Evolutionary conservation across 2,329 filamentous ascomycete genomes (phyloP).

Genomic region (Aspergillus fumigatiaffinis): DNA sequence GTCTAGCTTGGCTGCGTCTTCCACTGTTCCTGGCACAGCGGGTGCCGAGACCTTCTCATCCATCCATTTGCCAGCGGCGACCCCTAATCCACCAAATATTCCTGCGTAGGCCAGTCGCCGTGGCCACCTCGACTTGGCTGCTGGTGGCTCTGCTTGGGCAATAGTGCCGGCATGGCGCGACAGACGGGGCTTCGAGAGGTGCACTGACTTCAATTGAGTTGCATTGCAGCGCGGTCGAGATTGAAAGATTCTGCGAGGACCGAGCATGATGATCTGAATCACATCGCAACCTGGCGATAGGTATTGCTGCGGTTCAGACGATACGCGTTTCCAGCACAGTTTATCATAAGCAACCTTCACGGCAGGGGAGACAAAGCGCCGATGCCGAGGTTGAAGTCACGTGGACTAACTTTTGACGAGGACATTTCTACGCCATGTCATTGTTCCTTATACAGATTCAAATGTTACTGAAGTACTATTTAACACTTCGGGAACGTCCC

Average conservation of each 20-base stretch:
- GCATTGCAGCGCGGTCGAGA: constrained; percentile 14
- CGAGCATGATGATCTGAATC: constrained; percentile 22
- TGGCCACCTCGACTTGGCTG: constrained; percentile 27
- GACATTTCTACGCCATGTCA: background rate
- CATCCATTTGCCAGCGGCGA: constrained; percentile 21
- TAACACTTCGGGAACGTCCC: background rate
- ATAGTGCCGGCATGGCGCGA: constrained; percentile 20
- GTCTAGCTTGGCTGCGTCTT: constrained; percentile 28
- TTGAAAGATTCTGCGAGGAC: constrained; percentile 21
- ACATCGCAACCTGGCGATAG: constrained; percentile 13
- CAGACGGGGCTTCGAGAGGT: constrained; percentile 5
- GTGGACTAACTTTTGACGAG: background rate
- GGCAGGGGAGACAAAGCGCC: background rate
- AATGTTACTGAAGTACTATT: background rate
- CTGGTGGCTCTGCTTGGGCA: constrained; percentile 12
- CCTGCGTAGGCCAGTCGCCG: constrained; percentile 33
- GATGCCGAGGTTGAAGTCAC: background rate
- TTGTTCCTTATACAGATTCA: background rate
- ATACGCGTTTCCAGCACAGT: background rate
- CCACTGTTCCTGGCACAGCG: constrained; percentile 30
- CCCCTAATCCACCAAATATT: constrained; percentile 33
- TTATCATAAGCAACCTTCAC: background rate
- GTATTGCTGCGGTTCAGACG: background rate
- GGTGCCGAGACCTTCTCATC: constrained; percentile 22
- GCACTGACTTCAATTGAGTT: background rate